These are phyloP conservation scores for Canna indica DNA, from an alignment of 176 grass and related monocot species.

Conservation along the genomic window DNA sequence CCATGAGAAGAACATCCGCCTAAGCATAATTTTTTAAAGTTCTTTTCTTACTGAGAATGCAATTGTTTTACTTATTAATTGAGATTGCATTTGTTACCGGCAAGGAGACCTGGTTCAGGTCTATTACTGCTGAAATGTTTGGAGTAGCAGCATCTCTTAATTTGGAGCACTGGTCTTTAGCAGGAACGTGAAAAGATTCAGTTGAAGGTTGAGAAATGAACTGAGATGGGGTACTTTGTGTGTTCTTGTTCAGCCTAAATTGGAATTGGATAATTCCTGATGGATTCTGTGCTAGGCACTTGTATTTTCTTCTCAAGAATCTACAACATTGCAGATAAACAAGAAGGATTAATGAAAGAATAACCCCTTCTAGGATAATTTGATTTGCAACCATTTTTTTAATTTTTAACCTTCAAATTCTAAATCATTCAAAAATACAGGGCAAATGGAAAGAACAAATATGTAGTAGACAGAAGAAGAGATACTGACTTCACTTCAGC, in stretches of 20 bases:
- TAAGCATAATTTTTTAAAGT: not conserved
- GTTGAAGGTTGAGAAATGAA: not conserved
- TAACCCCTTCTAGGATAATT: too few relatives aligned
- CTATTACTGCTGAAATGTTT: constrained; percentile 31
- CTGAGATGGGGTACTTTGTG: not conserved
- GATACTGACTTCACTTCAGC: constrained; percentile 54
- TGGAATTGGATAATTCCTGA: constrained; percentile 26
- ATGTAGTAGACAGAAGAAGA: not conserved
- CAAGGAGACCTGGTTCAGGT: constrained; percentile 52
- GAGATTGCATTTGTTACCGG: constrained; percentile 26
- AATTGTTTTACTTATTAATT: not conserved
- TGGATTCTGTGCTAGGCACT: constrained; percentile 32
- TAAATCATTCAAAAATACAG: not conserved
- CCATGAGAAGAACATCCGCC: not conserved
- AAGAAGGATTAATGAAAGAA: not conserved
- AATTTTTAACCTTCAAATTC: not conserved
- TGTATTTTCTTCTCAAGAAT: constrained; percentile 42
- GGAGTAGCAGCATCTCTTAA: constrained; percentile 12
- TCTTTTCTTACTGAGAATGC: not conserved
- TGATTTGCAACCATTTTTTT: not conserved
- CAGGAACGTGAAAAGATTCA: not conserved
- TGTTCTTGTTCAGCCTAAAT: constrained; percentile 33
- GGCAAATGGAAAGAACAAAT: not conserved
- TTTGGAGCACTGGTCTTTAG: not conserved
- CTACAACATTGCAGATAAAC: constrained; percentile 16